A percentile compares a stretch with the other conserved stretches of the same genome.
Conservation (phyloP, 441 rosid species). For the Euphorbia neoarborescens region DNA sequence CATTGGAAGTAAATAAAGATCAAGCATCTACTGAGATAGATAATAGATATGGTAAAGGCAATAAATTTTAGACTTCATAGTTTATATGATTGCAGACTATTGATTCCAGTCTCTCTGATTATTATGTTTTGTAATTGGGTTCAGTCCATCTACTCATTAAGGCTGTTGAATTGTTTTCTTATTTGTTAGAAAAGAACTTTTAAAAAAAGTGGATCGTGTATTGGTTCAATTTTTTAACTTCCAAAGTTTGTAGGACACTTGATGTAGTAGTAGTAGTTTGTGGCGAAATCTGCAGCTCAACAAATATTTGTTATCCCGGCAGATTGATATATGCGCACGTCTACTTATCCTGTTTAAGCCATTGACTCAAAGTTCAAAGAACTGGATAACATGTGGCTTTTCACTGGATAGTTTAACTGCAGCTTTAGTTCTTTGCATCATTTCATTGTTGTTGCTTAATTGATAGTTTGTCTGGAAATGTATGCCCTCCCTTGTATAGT, state of each 20-base stretch:
- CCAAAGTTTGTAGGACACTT: too few relatives aligned
- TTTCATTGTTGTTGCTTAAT: background rate
- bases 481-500: background rate
- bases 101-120: too few relatives aligned
- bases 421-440: background rate
- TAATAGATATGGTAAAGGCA: background rate
- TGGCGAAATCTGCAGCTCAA: background rate
- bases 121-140: too few relatives aligned
- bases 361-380: background rate
- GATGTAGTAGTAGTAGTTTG: too few relatives aligned
- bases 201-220: too few relatives aligned
- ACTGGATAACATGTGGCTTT: background rate
- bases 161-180: background rate
- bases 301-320: background rate
- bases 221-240: too few relatives aligned
- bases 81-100: too few relatives aligned
- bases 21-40: background rate
- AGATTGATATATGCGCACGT: too few relatives aligned
- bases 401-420: background rate
- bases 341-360: background rate
- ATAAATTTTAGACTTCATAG: too few relatives aligned
- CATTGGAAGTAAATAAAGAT: too few relatives aligned
- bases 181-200: background rate
- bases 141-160: background rate
- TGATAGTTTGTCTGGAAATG: background rate